Base-by-base conservation (phyloP, 371 early-diverging fungal genomes). In the Circinella umbellata region DNA sequence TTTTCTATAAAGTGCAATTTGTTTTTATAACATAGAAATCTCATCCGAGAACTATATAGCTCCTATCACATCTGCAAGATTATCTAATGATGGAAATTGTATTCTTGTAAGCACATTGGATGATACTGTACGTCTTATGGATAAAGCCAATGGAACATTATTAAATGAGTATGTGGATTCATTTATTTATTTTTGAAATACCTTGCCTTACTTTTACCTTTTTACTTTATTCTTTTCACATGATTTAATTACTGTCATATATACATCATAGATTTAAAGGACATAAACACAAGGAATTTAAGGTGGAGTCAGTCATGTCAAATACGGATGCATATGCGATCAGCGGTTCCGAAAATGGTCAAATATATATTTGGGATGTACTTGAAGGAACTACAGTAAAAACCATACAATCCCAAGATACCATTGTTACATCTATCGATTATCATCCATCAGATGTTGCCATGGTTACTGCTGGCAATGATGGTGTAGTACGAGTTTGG, bases 271-370 rank as follows among this genome's bases (percentile, higher is more conserved):
- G 91, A 10, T 95, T 92, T 71, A 86, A 84, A 46, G 96, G 97
- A 0, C 97, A 96, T 76, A 81, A 80, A 63, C 94, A 95, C 68
- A 75, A 69, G n/a, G 78, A 90, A 60, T 96, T 94, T 73, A 88
- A 92, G 46, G 75, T 96, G 15, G 85, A 85, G 4, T 89, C 92
- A 11, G 80, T 87, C 18, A 76, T 96, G 7, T 82, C 89, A 39
- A 87, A 89, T 66, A 88, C 85, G 46, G 95, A 94, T 70, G 88
- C 92, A 0, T 74, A 89, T 72, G 93, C 94, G 3, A 81, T 95
- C 48, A 92, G 94, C 65, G 98, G 98, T 6, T 94, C 94, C 34
- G 97, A 98, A 73, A 95, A 96, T 70, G 96, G 96, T n/a, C 78
- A 80, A 51, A 88, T 97, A 3, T 88, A 86, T 71, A 82, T 93